phyloP scores from a whole-genome alignment of 805 yeast species.

The Metschnikowia proteae region DNA sequence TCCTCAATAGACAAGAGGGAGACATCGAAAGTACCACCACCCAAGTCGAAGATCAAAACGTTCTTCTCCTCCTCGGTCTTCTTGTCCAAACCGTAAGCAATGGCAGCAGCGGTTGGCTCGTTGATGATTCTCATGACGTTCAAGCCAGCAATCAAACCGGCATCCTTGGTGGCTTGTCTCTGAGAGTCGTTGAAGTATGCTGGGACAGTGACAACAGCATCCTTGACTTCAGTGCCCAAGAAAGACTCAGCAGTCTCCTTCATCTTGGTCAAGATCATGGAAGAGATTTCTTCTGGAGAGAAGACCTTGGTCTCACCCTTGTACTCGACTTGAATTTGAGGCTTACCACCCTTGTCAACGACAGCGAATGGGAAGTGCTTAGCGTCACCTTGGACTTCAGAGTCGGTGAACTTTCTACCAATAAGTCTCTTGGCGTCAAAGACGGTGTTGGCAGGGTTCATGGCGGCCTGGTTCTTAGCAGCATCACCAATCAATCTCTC shows the following conservation, averaged over 20 bases:
- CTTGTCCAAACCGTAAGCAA: conserved; percentile 42
- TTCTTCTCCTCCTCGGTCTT: conserved; percentile 60
- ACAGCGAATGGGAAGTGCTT: conserved; percentile 34
- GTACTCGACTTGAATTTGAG: conserved; percentile 29
- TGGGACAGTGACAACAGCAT: conserved; percentile 90
- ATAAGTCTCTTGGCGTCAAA: conserved; percentile 34
- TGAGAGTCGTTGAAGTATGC: conserved; percentile 93
- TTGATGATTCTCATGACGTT: conserved; percentile 85
- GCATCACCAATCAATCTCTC: conserved; percentile 34
- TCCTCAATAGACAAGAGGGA: conserved; percentile 46
- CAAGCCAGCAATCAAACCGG: conserved; percentile 88
- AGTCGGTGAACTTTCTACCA: conserved; percentile 28
- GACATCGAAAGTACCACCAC: conserved; percentile 51
- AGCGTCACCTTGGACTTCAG: conserved; percentile 28
- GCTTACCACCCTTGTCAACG: conserved; percentile 28
- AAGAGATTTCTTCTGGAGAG: conserved; percentile 31
- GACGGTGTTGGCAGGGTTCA: conserved; percentile 33
- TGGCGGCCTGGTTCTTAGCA: conserved; percentile 33
- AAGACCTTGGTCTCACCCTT: conserved; percentile 33
- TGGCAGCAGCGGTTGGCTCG: conserved; percentile 57
- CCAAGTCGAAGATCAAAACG: conserved; percentile 46
- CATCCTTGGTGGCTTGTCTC: conserved; percentile 92
- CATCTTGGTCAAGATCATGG: conserved; percentile 32
- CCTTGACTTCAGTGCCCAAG: conserved; percentile 69
- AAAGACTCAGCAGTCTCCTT: conserved; percentile 65